phyloP scores from a whole-genome alignment of 2,329 filamentous ascomycete species.

The Sclerotinia spermophila region DNA sequence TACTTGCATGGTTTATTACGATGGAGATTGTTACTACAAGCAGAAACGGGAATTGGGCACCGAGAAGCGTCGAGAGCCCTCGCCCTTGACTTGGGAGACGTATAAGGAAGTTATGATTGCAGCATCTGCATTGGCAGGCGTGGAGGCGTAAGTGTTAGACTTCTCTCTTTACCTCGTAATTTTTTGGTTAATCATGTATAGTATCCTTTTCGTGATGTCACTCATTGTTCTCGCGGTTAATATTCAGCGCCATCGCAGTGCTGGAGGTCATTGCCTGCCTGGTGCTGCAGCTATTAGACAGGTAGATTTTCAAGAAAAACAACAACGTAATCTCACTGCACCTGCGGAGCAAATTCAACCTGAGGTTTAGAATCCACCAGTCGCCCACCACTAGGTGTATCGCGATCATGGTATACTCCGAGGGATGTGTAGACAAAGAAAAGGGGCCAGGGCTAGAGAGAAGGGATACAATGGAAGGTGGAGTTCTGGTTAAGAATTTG shows the following conservation, averaged over 20 bases:
- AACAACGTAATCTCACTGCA: neutral
- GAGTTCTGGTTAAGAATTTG: neutral
- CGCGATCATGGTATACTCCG: neutral
- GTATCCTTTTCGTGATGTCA: neutral
- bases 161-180: neutral
- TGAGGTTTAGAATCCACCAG: neutral
- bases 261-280: constrained; percentile 7
- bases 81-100: constrained; percentile 3
- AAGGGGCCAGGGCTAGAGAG: neutral
- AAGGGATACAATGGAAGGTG: neutral
- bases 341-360: neutral
- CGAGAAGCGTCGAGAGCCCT: neutral
- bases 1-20: neutral
- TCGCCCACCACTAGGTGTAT: neutral
- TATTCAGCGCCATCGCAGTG: constrained; percentile 7
- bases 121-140: neutral
- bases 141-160: constrained; percentile 10
- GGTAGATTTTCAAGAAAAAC: neutral
- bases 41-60: neutral
- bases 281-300: neutral
- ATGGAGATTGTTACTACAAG: constrained; percentile 7
- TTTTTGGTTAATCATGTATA: constrained; percentile 6
- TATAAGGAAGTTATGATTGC: constrained; percentile 11
- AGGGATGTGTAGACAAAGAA: neutral
- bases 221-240: neutral